Evolutionary conservation across 176 grass and related monocot species (phyloP).

Genomic region (Triticum dicoccoides): DNA sequence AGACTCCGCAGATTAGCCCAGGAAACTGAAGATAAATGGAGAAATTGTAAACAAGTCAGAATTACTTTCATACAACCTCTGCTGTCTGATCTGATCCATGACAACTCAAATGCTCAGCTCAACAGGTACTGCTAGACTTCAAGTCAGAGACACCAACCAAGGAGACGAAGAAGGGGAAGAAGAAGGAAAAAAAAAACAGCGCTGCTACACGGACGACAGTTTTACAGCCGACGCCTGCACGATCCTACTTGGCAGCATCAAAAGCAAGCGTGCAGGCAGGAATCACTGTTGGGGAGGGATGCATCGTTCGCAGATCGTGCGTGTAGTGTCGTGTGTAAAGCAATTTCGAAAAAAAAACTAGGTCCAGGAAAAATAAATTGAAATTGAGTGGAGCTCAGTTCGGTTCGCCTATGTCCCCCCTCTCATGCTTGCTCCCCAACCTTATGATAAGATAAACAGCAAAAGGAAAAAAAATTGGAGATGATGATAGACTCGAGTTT

Average conservation of each 20-base stretch:
- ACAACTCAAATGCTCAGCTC: slow-evolving; percentile 27
- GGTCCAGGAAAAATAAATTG: background rate
- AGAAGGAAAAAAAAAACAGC: no score
- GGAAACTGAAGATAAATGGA: background rate
- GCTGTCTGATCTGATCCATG: slow-evolving; percentile 22
- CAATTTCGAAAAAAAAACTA: no score
- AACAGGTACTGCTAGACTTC: slow-evolving; percentile 4
- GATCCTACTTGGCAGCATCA: no score
- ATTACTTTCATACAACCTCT: background rate
- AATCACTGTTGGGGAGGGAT: no score
- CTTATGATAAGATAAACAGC: slow-evolving; percentile 24
- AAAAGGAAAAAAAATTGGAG: background rate
- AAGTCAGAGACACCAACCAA: slow-evolving; percentile 26
- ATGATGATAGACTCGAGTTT: slow-evolving; percentile 1
- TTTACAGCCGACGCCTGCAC: no score
- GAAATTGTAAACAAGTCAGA: background rate
- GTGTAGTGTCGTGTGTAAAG: no score
- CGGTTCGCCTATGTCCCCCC: slow-evolving; percentile 14
- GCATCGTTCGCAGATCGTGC: no score
- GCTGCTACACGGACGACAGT: no score
- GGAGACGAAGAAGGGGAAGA: background rate
- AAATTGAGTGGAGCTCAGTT: slow-evolving; percentile 9
- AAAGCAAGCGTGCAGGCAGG: no score
- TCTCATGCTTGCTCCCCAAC: slow-evolving; percentile 45
- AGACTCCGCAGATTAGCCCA: background rate